Percentiles rank a stretch among this genome's conserved stretches.
Evolutionary conservation across 1,139 yeast species (phyloP).

Genomic region (Lodderomyces parapsilosis): DNA sequence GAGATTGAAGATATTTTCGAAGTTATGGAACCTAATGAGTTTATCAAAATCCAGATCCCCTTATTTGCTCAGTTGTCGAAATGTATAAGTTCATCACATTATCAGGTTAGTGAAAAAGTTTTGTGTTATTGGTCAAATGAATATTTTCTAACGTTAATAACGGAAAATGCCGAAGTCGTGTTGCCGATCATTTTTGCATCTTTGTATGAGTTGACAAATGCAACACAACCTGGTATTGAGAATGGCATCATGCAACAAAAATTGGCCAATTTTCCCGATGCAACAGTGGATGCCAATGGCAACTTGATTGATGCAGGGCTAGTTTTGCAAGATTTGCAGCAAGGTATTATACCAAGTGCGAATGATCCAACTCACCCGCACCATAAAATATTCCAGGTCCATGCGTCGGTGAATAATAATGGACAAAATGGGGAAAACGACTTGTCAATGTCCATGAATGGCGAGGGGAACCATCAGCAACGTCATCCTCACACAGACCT

Average conservation of each 20-base stretch:
- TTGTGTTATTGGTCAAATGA: slow-evolving; percentile 94
- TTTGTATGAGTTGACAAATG: slow-evolving; percentile 73
- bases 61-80: slow-evolving; percentile 90
- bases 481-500: slow-evolving; percentile 11
- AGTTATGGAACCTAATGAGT: slow-evolving; percentile 92
- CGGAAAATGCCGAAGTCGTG: slow-evolving; percentile 88
- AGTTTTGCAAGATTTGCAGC: slow-evolving; percentile 21
- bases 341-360: slow-evolving; percentile 18
- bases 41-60: slow-evolving; percentile 89
- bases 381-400: slow-evolving; percentile 16
- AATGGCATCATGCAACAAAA: slow-evolving; percentile 48
- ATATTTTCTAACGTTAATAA: slow-evolving; percentile 83
- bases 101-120: slow-evolving; percentile 96
- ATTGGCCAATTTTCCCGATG: slow-evolving; percentile 39
- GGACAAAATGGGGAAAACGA: slow-evolving; percentile 8
- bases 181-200: slow-evolving; percentile 91
- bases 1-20: slow-evolving; percentile 97
- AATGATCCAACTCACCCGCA: slow-evolving; percentile 18
- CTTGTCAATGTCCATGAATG: slow-evolving; percentile 3
- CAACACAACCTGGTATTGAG: slow-evolving; percentile 51
- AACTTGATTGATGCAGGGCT: slow-evolving; percentile 43
- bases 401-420: slow-evolving; percentile 19
- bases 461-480: slow-evolving; percentile 4
- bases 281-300: slow-evolving; percentile 48
- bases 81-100: slow-evolving; percentile 93